These are phyloP conservation scores for Lactifluus subvellereus DNA, from an alignment of 768 basidiomycete genomes.

Conservation along the genomic window DNA sequence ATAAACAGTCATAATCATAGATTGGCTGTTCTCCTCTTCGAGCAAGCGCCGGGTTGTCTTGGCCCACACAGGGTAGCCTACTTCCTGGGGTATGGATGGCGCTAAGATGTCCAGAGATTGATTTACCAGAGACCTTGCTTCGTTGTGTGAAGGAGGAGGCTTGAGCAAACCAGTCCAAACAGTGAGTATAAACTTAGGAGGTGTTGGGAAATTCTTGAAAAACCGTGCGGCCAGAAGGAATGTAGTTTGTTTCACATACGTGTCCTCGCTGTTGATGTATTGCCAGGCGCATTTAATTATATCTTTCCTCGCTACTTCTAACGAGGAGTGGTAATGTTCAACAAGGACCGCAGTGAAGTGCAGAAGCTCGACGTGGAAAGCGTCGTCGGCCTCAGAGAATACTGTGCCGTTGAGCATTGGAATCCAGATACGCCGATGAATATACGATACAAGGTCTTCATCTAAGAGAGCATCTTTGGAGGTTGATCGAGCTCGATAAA, in stretches of 20 bases:
- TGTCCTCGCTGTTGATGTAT: constrained; percentile 79
- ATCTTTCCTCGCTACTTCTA: constrained; percentile 81
- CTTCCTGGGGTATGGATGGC: constrained; percentile 65
- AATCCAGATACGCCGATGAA: constrained; percentile 77
- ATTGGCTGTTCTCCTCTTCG: constrained; percentile 75
- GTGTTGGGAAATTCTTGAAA: constrained; percentile 83
- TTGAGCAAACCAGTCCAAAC: constrained; percentile 90
- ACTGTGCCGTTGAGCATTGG: constrained; percentile 54
- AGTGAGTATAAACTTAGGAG: constrained; percentile 83
- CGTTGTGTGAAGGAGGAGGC: constrained; percentile 57
- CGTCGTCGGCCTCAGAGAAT: constrained; percentile 66
- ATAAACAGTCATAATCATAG: constrained; percentile 76
- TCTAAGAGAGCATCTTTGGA: constrained; percentile 62
- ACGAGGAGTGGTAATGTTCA: constrained; percentile 72
- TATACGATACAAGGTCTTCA: constrained; percentile 56
- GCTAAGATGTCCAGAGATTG: constrained; percentile 86
- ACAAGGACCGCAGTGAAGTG: constrained; percentile 87
- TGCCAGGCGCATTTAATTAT: constrained; percentile 93
- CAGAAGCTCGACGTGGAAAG: constrained; percentile 85
- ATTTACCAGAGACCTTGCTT: constrained; percentile 67
- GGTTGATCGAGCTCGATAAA: constrained; percentile 59
- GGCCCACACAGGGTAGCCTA: constrained; percentile 74
- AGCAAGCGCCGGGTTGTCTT: constrained; percentile 77
- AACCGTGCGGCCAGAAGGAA: constrained; percentile 89
- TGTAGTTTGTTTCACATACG: constrained; percentile 87